These are phyloP conservation scores for Pyricularia pennisetigena DNA, from an alignment of 2,329 filamentous ascomycete species.

Conservation along the genomic window DNA sequence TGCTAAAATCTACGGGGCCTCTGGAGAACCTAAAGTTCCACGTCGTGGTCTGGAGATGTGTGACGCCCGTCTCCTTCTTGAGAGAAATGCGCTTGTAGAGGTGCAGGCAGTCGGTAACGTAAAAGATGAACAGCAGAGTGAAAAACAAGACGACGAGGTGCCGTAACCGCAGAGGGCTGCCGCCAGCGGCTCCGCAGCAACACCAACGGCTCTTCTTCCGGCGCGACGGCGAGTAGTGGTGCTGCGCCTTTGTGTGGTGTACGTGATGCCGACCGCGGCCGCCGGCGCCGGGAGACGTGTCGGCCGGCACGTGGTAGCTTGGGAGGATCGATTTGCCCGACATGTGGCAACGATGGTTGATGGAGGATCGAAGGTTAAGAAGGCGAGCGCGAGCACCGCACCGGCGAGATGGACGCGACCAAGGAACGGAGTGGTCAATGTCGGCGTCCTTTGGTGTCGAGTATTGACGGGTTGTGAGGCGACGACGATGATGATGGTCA, in stretches of 20 bases:
- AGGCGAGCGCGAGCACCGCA: constrained; percentile 1
- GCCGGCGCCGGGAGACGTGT: neutral
- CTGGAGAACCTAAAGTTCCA: constrained; percentile 5
- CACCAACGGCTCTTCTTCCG: constrained; percentile 2
- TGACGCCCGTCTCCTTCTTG: constrained; percentile 4
- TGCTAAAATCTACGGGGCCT: constrained; percentile 1
- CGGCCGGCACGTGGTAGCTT: constrained; percentile 4
- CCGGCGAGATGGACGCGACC: neutral
- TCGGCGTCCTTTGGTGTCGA: neutral
- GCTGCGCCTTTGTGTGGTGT: neutral
- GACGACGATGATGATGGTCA: neutral
- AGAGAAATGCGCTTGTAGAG: constrained; percentile 5
- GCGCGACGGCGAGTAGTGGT: constrained; percentile 1
- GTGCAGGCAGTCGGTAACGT: constrained; percentile 3
- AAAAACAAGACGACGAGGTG: neutral
- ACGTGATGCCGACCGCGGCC: neutral
- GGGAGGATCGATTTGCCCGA: constrained; percentile 5
- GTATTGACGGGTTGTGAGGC: neutral
- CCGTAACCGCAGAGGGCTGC: neutral
- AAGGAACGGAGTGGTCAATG: neutral
- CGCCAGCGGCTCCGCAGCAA: neutral
- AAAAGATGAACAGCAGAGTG: constrained; percentile 1
- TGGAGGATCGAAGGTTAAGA: neutral
- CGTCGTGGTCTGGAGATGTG: constrained; percentile 4
- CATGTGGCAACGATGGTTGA: neutral